These are phyloP conservation scores for Kwoniella sp. DNA, from an alignment of 768 basidiomycete genomes.

Conservation along the genomic window DNA sequence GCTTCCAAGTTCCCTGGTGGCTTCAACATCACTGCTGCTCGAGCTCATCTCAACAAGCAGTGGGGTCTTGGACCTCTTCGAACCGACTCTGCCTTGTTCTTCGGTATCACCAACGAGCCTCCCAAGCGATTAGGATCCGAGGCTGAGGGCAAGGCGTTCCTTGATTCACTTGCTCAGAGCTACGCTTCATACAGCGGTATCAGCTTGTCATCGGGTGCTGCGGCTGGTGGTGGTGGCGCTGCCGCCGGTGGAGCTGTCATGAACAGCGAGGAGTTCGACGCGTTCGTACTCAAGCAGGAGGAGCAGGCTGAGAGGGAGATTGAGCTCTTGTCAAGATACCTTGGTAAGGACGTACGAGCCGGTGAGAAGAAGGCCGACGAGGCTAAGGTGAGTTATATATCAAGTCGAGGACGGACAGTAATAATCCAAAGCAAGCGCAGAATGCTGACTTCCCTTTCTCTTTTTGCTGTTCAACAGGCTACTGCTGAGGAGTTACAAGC, in stretches of 20 bases:
- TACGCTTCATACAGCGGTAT: conserved; percentile 92
- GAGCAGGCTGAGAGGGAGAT: conserved; percentile 89
- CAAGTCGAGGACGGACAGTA: no score
- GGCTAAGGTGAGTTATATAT: conserved; percentile 69
- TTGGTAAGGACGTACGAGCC: conserved; percentile 86
- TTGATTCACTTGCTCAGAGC: conserved; percentile 76
- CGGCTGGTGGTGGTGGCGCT: conserved; percentile 65
- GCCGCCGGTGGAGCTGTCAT: conserved; percentile 74
- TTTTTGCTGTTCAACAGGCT: conserved; percentile 26
- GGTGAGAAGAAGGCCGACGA: conserved; percentile 87
- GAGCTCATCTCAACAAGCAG: conserved; percentile 80
- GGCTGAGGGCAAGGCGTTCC: conserved; percentile 87
- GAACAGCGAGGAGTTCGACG: conserved; percentile 97
- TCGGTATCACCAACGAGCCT: conserved; percentile 90
- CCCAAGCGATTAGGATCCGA: conserved; percentile 90
- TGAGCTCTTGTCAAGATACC: conserved; percentile 95
- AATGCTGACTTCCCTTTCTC: conserved; percentile 15
- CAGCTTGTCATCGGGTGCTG: conserved; percentile 70
- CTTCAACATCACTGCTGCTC: conserved; percentile 90
- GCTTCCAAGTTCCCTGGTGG: conserved; percentile 99
- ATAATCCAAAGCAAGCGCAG: background rate
- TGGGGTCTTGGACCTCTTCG: conserved; percentile 95
- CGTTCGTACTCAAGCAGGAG: conserved; percentile 92
- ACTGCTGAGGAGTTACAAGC: conserved; percentile 66
- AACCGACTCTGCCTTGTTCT: conserved; percentile 82